These are phyloP conservation scores for Aspergillus sergii DNA, from an alignment of 2,329 filamentous ascomycete genomes.

Conservation along the genomic window DNA sequence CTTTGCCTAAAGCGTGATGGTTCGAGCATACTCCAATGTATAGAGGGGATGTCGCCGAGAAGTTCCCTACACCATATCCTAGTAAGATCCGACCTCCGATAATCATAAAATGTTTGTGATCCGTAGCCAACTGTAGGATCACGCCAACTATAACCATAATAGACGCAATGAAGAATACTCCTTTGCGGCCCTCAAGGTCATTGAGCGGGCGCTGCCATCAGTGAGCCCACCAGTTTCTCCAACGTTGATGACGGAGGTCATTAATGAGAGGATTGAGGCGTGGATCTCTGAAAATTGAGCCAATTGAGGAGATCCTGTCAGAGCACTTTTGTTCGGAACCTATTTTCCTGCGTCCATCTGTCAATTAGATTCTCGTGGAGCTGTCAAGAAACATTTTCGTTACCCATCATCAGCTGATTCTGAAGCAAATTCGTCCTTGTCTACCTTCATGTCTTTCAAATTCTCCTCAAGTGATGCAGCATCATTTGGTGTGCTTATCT, in stretches of 20 bases:
- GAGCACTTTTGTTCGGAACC: neutral
- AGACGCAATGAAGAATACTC: neutral
- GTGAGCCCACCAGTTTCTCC: neutral
- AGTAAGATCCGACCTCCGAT: neutral
- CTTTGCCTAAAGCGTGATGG: neutral
- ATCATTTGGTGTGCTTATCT: neutral
- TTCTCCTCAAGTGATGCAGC: neutral
- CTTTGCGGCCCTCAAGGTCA: neutral
- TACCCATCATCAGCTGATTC: neutral
- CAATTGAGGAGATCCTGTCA: neutral
- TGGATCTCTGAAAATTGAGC: neutral
- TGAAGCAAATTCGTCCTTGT: neutral
- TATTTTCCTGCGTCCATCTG: neutral
- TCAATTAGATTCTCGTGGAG: neutral
- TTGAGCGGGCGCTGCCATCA: slow-evolving; percentile 1
- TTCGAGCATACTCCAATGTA: neutral
- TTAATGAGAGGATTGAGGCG: neutral
- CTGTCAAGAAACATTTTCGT: neutral
- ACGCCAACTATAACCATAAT: neutral
- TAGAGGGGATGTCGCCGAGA: neutral
- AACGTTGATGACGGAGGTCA: neutral
- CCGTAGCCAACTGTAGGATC: slow-evolving; percentile 2
- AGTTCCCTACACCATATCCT: neutral
- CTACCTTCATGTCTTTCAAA: slow-evolving; percentile 1
- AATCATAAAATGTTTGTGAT: neutral